phyloP scores from a whole-genome alignment of 768 basidiomycete genomes.

The Suillus tomentosus region DNA sequence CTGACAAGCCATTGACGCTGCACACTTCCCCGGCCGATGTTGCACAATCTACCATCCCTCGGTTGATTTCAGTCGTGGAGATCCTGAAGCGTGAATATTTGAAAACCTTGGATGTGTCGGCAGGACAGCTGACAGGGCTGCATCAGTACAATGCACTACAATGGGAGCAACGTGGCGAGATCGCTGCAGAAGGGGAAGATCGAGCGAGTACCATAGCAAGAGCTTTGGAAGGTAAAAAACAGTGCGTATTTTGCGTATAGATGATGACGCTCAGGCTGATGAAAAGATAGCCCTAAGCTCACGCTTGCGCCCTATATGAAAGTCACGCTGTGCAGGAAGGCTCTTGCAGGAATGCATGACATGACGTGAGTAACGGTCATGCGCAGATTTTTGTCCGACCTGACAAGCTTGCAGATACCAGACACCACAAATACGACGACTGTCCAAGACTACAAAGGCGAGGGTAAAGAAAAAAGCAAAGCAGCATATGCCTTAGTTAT shows the following conservation, averaged over 20 bases:
- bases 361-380: conserved; percentile 51
- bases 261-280: conserved; percentile 12
- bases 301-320: conserved; percentile 69
- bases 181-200: conserved; percentile 35
- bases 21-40: conserved; percentile 56
- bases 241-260: conserved; percentile 43
- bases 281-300: conserved; percentile 46
- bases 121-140: conserved; percentile 51
- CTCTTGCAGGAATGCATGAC: conserved; percentile 42
- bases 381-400: neutral
- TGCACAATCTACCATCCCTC: conserved; percentile 47
- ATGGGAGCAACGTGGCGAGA: conserved; percentile 35
- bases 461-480: conserved; percentile 49
- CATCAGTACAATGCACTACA: conserved; percentile 80
- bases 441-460: conserved; percentile 59
- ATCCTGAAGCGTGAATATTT: conserved; percentile 84
- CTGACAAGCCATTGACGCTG: conserved; percentile 50
- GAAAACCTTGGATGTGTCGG: conserved; percentile 48
- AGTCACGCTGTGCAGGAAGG: conserved; percentile 56
- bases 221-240: conserved; percentile 59
- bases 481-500: conserved; percentile 26
- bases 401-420: conserved; percentile 51
- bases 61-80: conserved; percentile 77
- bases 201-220: conserved; percentile 28
- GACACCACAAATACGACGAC: conserved; percentile 48